Evolutionary conservation across 129 eudicot genomes (phyloP), one percentile per base, ranked within the genome.

Genomic region (Daucus carota): DNA sequence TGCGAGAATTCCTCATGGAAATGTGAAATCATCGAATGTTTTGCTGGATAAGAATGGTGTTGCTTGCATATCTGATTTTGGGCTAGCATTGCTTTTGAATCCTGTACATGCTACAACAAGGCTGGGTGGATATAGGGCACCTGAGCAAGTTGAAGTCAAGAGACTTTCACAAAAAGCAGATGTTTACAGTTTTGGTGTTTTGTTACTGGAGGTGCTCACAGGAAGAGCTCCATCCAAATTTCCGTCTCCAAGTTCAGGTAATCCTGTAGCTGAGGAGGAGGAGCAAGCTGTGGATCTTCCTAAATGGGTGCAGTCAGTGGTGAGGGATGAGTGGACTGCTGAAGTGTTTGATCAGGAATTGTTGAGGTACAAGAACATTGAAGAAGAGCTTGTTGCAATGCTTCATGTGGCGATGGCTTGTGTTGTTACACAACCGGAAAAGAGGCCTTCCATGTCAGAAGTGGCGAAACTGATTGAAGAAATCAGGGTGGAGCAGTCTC

Each of bases 321-420:
- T 94, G 78, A 82, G 96, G 46, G 96, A 94, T 36, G 99, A 91
- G 88, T 94, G 99, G 99, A 94, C 99, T 6, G 99, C 99, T 0
- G 99, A 94, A 79, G 97, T 94, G 73, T 94, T 94, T 72, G 99
- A 94, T 75, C 93, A 90, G 50, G 99, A 94, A 68, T 60, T 94
- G 57, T 57, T 91, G 80, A 89, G 99, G 90, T 94, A 94, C 84
- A 94, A 94, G 85, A 94, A 94, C 77, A 94, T 94, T 2, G 99
- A 94, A 78, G 99, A 94, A 76, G 99, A 94, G 78, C 83, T 94
- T 32, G 93, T 94, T 47, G 80, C 97, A 26, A 94, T 90, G 96
- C 90, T 94, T 66, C 99, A 94, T 62, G 90, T 94, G 78, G 99
- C 87, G 0, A 89, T 94, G 99, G 93, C 90, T 65, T 94, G 99